phyloP scores from a whole-genome alignment of 1,284 basidiomycete species.

The Stygiomarasmius scandens region DNA sequence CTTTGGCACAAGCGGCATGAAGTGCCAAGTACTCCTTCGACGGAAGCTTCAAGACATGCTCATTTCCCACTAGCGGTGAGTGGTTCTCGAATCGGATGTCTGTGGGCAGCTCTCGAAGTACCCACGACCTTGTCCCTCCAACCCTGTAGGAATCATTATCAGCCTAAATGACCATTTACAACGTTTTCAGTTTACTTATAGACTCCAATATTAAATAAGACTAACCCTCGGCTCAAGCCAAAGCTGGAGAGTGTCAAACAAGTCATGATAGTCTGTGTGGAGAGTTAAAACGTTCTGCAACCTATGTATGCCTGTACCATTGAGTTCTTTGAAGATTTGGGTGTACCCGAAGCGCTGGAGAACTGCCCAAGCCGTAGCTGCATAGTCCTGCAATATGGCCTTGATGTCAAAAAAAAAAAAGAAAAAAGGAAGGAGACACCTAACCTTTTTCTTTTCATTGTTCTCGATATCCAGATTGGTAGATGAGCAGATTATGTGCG shows the following conservation, averaged over 20 bases:
- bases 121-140: neutral
- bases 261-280: constrained; percentile 8
- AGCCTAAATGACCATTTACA: constrained; percentile 4
- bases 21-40: constrained; percentile 23
- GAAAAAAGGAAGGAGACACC: constrained; percentile 5
- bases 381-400: constrained; percentile 4
- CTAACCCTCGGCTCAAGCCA: constrained; percentile 21
- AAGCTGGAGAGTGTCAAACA: constrained; percentile 18
- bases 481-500: constrained; percentile 21
- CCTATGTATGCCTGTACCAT: too few species aligned
- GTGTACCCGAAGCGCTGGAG: too few species aligned
- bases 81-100: too few species aligned
- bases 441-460: constrained; percentile 5
- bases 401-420: constrained; percentile 7
- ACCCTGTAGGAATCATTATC: neutral
- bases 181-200: too few species aligned
- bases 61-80: too few species aligned
- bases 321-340: too few species aligned
- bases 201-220: constrained; percentile 12
- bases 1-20: too few species aligned
- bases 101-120: neutral
- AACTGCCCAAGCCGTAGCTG: too few species aligned
- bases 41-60: constrained; percentile 15
- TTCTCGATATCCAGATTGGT: constrained; percentile 17
- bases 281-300: constrained; percentile 13